These are phyloP conservation scores for Leccinum obscurum DNA, from an alignment of 768 basidiomycete species.

Conservation along the genomic window DNA sequence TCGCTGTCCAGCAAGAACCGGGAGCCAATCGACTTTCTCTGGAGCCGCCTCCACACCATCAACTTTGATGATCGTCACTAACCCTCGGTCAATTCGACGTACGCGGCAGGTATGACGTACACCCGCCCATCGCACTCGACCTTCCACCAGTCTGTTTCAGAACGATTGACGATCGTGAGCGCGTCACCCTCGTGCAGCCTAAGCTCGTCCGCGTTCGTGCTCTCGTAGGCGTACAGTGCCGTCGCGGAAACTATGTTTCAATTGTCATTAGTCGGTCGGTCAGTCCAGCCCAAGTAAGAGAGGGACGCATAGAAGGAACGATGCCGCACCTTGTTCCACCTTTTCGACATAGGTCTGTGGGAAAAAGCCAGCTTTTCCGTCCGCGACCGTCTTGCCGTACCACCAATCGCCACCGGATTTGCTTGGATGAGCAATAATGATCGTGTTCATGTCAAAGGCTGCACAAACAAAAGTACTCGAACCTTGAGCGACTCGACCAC, in stretches of 20 bases:
- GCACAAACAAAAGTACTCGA: neutral
- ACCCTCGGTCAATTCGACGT: conserved; percentile 87
- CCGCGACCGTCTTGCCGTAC: conserved; percentile 72
- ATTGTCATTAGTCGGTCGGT: neutral
- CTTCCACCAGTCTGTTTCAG: conserved; percentile 95
- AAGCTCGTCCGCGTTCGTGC: conserved; percentile 75
- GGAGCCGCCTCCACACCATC: no score
- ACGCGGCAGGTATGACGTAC: conserved; percentile 89
- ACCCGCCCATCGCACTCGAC: conserved; percentile 83
- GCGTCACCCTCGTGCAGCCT: conserved; percentile 80
- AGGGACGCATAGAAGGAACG: neutral
- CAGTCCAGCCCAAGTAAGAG: neutral
- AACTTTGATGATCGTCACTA: conserved; percentile 49
- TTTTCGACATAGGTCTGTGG: conserved; percentile 85
- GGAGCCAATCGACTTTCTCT: no score
- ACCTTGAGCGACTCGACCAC: conserved; percentile 5
- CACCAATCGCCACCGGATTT: conserved; percentile 91
- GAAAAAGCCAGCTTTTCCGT: conserved; percentile 81
- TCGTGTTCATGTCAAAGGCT: conserved; percentile 81
- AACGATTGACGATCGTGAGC: conserved; percentile 76
- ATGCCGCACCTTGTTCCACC: conserved; percentile 54
- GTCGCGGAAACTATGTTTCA: conserved; percentile 60
- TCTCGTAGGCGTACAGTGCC: conserved; percentile 78
- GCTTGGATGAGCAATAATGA: conserved; percentile 81
- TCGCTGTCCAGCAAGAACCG: no score